Evolutionary conservation across 2,329 filamentous ascomycete species (phyloP).

Genomic region (Nigrospora oryzae): DNA sequence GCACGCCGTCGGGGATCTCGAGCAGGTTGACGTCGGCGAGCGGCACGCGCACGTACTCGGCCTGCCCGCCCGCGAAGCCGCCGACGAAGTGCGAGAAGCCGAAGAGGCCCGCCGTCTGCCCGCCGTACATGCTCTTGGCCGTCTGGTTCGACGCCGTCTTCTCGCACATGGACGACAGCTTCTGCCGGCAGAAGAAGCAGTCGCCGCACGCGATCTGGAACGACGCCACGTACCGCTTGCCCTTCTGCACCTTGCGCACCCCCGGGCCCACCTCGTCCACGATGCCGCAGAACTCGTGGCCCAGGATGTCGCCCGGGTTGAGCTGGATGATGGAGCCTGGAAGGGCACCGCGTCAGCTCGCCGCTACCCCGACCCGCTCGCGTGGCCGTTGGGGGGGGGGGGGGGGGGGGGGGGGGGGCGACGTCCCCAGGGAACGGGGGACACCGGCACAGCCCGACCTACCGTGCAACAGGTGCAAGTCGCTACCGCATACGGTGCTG

Average conservation of each 20-base stretch:
- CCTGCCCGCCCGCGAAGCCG: conserved; percentile 80
- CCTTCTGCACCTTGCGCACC: conserved; percentile 44
- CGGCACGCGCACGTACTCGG: conserved; percentile 79
- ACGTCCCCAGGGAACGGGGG: too few species aligned
- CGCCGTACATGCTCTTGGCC: conserved; percentile 70
- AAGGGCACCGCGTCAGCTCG: too few species aligned
- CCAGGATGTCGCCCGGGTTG: conserved; percentile 57
- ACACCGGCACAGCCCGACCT: not conserved
- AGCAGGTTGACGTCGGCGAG: conserved; percentile 75
- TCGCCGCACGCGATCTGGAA: conserved; percentile 73
- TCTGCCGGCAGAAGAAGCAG: conserved; percentile 73
- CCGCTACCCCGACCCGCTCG: too few species aligned
- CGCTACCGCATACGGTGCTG: conserved; percentile 50
- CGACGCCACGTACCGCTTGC: conserved; percentile 69
- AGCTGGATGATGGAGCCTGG: conserved; percentile 45
- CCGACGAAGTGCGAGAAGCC: conserved; percentile 74
- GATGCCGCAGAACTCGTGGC: conserved; percentile 52
- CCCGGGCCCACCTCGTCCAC: conserved; percentile 46
- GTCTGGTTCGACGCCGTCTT: conserved; percentile 68
- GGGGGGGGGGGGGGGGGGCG: too few species aligned
- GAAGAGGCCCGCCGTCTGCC: conserved; percentile 65
- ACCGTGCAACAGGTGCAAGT: conserved; percentile 50
- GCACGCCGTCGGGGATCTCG: conserved; percentile 67
- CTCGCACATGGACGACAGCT: conserved; percentile 72
- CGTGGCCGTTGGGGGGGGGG: too few species aligned